A percentile compares a stretch with the other conserved stretches of the same genome.
Evolutionary conservation across 108 stramenopile genomes (phyloP).

Genomic region (Fistulifera pelliculosa): DNA sequence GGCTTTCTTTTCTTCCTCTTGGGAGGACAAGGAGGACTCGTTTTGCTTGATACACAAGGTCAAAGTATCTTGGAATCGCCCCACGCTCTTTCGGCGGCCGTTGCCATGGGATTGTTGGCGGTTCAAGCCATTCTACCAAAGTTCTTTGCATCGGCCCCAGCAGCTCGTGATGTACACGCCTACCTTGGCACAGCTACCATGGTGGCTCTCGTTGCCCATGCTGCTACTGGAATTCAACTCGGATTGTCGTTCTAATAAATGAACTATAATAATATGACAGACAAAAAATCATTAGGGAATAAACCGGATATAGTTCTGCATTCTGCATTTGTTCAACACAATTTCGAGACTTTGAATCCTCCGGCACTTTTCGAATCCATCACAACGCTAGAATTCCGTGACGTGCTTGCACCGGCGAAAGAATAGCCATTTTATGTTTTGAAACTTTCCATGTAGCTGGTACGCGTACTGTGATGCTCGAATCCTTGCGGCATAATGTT

Average conservation of each 20-base stretch:
- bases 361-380: no score
- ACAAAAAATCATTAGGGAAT: no score
- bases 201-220: conserved; percentile 29
- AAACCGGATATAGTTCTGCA: no score
- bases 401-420: no score
- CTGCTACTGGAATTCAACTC: conserved; percentile 27
- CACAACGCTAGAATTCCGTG: no score
- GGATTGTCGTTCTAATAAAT: conserved; percentile 31
- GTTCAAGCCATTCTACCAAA: conserved; percentile 32
- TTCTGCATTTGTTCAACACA: no score
- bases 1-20: conserved; percentile 45
- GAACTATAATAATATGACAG: no score
- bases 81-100: conserved; percentile 33
- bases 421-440: no score
- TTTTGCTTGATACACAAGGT: conserved; percentile 30
- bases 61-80: conserved; percentile 26
- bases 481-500: no score
- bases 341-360: no score
- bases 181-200: conserved; percentile 46
- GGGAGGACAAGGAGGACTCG: conserved; percentile 46
- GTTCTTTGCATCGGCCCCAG: conserved; percentile 15
- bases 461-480: no score
- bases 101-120: conserved; percentile 16
- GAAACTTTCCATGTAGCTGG: no score
- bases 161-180: conserved; percentile 30